Evolutionary conservation across 2,329 filamentous ascomycete genomes (phyloP).

Genomic region (Microdochium trichocladiopsis): DNA sequence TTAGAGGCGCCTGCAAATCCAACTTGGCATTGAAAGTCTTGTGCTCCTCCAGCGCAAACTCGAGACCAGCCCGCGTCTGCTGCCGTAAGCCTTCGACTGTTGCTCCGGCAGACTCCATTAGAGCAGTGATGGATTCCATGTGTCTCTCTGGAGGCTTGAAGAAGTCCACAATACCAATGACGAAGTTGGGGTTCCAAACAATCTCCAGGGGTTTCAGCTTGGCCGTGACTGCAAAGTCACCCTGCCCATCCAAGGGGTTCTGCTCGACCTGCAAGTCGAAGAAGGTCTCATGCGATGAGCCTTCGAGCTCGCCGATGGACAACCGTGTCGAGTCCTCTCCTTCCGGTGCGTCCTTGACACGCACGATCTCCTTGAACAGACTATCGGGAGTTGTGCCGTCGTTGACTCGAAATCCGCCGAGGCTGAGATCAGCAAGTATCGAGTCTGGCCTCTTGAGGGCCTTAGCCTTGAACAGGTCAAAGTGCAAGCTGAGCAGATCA

Average conservation of each 20-base stretch:
- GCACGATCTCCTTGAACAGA: slow-evolving; percentile 89
- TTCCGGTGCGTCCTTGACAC: slow-evolving; percentile 78
- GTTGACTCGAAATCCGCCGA: slow-evolving; percentile 89
- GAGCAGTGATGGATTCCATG: slow-evolving; percentile 94
- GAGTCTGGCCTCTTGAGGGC: slow-evolving; percentile 87
- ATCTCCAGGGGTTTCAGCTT: slow-evolving; percentile 95
- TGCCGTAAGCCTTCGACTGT: slow-evolving; percentile 93
- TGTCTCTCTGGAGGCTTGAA: slow-evolving; percentile 94
- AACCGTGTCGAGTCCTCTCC: slow-evolving; percentile 36
- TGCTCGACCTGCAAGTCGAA: slow-evolving; percentile 92
- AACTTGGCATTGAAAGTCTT: slow-evolving; percentile 96
- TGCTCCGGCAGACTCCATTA: slow-evolving; percentile 92
- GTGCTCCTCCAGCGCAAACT: slow-evolving; percentile 95
- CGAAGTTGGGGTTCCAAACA: slow-evolving; percentile 92
- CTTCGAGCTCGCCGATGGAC: slow-evolving; percentile 47
- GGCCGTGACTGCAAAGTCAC: slow-evolving; percentile 82
- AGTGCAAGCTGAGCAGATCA: slow-evolving; percentile 85
- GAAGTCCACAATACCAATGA: slow-evolving; percentile 87
- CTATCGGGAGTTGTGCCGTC: slow-evolving; percentile 91
- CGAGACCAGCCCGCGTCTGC: slow-evolving; percentile 89
- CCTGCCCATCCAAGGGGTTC: slow-evolving; percentile 86
- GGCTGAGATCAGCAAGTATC: slow-evolving; percentile 77
- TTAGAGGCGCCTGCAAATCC: slow-evolving; percentile 89
- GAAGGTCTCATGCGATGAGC: slow-evolving; percentile 61
- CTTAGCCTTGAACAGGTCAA: slow-evolving; percentile 90